A percentile compares a stretch with the other conserved stretches of the same genome.
phyloP scores from a whole-genome alignment of 768 basidiomycete species.

The Panellus pusillus region DNA sequence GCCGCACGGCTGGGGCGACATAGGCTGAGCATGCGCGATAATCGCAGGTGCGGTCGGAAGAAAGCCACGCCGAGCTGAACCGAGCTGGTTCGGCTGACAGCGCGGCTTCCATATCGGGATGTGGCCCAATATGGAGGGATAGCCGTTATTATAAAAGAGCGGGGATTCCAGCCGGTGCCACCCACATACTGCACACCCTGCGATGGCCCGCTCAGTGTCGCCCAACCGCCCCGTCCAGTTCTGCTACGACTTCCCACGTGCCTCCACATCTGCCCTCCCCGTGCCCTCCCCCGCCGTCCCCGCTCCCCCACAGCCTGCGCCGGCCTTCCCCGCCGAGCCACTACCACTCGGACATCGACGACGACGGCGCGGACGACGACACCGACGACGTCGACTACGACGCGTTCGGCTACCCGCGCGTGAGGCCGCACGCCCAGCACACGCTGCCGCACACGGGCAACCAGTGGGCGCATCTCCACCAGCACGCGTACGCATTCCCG shows the following conservation, averaged over 20 bases:
- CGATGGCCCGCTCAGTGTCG: constrained; percentile 11
- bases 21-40: no score
- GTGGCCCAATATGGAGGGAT: not conserved
- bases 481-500: constrained; percentile 12
- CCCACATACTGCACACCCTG: not conserved
- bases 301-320: not conserved
- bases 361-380: not conserved
- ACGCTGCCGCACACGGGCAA: constrained; percentile 9
- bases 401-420: constrained; percentile 8
- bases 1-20: no score
- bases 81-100: not conserved
- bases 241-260: constrained; percentile 22
- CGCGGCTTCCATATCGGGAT: not conserved
- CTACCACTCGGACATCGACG: not conserved
- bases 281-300: not conserved
- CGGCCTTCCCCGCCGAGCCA: constrained; percentile 3
- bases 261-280: not conserved
- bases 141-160: not conserved
- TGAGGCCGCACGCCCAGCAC: not conserved
- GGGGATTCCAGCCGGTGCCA: not conserved
- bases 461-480: constrained; percentile 19
- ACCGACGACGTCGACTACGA: constrained; percentile 3
- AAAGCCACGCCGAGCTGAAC: not conserved
- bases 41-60: not conserved
- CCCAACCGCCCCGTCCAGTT: constrained; percentile 14